Conservation (phyloP, 345 rosid species). For the Ceriops zippeliana region DNA sequence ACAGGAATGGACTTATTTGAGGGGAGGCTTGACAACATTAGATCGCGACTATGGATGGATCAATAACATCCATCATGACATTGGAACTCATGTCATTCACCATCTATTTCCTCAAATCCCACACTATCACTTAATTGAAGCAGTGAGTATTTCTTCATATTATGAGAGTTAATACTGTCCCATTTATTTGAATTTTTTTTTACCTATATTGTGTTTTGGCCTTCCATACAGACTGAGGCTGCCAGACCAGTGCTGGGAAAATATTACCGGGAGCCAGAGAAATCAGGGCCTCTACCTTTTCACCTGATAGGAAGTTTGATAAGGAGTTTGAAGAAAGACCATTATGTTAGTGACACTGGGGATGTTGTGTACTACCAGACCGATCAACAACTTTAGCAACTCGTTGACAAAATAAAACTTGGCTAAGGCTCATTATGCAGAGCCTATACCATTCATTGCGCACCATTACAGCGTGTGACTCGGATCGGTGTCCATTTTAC, state of each 20-base stretch:
- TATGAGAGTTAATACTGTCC: neutral
- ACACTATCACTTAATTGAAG: conserved; percentile 73
- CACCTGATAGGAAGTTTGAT: conserved; percentile 55
- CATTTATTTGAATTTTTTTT: neutral
- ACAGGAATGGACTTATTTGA: conserved; percentile 78
- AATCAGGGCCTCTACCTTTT: conserved; percentile 58
- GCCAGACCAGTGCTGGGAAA: conserved; percentile 69
- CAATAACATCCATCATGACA: conserved; percentile 76
- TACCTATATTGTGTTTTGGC: neutral
- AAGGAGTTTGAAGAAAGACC: conserved; percentile 57
- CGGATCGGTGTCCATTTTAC: neutral
- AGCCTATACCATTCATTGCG: neutral
- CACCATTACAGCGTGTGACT: too few species aligned
- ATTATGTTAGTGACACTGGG: conserved; percentile 69
- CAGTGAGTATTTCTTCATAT: conserved; percentile 41
- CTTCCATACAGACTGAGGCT: conserved; percentile 48
- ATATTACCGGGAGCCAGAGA: conserved; percentile 73
- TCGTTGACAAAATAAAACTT: neutral
- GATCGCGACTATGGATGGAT: conserved; percentile 79
- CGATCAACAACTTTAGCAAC: conserved; percentile 36
- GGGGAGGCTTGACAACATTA: conserved; percentile 84
- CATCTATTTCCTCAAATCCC: conserved; percentile 95
- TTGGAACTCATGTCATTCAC: conserved; percentile 87
- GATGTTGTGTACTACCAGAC: conserved; percentile 70
- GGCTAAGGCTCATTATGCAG: neutral